These are phyloP conservation scores for Ulota crispa DNA, from an alignment of 225 moss, liverwort and hornwort species.

Conservation along the genomic window DNA sequence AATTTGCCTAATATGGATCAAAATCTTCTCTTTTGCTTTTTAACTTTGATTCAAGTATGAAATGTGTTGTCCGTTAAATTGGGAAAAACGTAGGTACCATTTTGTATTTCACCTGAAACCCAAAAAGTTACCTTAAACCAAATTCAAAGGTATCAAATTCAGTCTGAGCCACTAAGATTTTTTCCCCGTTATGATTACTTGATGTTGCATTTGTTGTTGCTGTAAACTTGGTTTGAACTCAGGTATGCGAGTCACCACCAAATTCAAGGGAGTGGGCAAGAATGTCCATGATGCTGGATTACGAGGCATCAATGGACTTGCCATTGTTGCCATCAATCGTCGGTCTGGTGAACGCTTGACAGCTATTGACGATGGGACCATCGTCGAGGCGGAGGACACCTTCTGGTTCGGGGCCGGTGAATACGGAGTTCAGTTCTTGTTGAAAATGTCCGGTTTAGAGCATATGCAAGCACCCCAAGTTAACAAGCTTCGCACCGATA, in stretches of 20 bases:
- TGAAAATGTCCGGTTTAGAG: constrained; percentile 27
- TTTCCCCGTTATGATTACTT: no score
- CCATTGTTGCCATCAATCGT: constrained; percentile 33
- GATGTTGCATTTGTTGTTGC: background rate
- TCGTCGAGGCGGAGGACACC: constrained; percentile 21
- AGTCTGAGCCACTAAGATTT: no score
- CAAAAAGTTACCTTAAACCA: no score
- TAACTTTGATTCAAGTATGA: no score
- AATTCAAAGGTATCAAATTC: no score
- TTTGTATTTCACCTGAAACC: no score
- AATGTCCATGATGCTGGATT: constrained; percentile 31
- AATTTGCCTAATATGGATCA: no score
- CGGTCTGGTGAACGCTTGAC: constrained; percentile 24
- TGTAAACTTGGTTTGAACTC: background rate
- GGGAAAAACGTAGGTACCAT: no score
- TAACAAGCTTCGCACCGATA: constrained; percentile 28
- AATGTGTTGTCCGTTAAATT: no score
- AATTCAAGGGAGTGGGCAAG: constrained; percentile 28
- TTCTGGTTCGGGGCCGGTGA: constrained; percentile 28
- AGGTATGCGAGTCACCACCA: constrained; percentile 33
- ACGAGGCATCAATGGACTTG: constrained; percentile 34
- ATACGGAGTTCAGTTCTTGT: constrained; percentile 30
- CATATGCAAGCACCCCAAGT: constrained; percentile 36
- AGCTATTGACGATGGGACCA: constrained; percentile 23
- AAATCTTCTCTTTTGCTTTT: no score